These are phyloP conservation scores for Geotrichum europaeum DNA, from an alignment of 1,139 yeast species.

Conservation along the genomic window DNA sequence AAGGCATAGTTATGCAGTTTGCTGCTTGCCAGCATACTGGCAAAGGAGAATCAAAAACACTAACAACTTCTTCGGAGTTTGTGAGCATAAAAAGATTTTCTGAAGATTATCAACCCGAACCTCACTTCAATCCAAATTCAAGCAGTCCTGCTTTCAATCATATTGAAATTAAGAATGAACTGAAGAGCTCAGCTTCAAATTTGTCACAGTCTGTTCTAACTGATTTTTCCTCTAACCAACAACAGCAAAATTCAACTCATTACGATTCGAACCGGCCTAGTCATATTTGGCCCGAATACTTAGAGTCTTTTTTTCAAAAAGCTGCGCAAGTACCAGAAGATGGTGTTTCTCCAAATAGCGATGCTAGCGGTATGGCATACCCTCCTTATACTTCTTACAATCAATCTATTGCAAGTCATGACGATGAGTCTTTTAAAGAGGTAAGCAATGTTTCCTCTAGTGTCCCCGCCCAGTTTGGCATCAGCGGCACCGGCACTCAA, in stretches of 20 bases:
- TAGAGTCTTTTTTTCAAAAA: conserved; percentile 28
- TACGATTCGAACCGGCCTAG: neutral
- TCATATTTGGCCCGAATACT: conserved; percentile 21
- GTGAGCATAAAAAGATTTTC: too few relatives aligned
- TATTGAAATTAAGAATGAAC: neutral
- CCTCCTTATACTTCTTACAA: neutral
- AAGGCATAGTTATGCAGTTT: conserved; percentile 20
- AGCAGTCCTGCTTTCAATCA: neutral
- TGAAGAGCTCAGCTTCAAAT: neutral
- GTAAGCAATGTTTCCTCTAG: neutral
- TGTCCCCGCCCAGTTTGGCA: neutral
- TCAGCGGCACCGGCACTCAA: neutral
- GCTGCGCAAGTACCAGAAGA: conserved; percentile 24
- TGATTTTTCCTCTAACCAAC: neutral
- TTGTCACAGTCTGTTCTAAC: neutral
- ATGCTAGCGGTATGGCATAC: neutral
- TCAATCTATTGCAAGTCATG: neutral
- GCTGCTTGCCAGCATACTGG: conserved; percentile 10
- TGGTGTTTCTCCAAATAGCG: conserved; percentile 23
- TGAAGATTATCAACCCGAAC: too few relatives aligned
- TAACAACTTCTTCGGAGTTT: too few relatives aligned
- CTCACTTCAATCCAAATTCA: neutral
- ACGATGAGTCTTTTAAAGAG: too few relatives aligned
- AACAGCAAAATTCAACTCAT: neutral
- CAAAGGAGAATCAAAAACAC: neutral